Evolutionary conservation across 495 filamentous ascomycete species (phyloP).

Genomic region (Tuber aestivum): DNA sequence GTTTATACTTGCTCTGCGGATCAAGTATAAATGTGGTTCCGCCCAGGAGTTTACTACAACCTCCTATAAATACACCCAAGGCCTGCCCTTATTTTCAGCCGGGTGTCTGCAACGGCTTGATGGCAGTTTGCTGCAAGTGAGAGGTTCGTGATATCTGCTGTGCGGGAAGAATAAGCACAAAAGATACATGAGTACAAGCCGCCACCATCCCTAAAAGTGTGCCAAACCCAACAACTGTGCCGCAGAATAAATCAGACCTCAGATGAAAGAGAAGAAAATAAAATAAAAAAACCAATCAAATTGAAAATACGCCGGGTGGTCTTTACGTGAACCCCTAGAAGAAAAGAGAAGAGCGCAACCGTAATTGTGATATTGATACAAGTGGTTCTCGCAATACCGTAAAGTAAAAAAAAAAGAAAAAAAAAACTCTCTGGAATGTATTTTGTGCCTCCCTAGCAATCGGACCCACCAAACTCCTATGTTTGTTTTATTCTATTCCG

Average conservation of each 20-base stretch:
- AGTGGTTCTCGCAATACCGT: background rate
- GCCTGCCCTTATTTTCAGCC: background rate
- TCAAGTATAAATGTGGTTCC: background rate
- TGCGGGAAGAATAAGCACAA: background rate
- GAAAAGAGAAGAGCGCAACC: background rate
- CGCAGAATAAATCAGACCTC: background rate
- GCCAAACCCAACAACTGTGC: background rate
- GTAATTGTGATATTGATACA: slow-evolving; percentile 1
- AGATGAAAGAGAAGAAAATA: background rate
- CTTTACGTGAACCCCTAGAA: background rate
- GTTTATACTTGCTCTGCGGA: background rate
- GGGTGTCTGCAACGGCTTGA: no score
- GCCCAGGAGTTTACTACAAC: background rate
- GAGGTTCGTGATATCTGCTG: background rate
- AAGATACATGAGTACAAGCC: background rate
- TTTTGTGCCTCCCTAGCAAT: background rate
- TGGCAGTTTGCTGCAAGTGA: background rate
- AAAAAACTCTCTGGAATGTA: background rate
- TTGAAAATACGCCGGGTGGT: background rate
- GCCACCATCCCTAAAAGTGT: slow-evolving; percentile 1
- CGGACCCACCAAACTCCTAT: background rate
- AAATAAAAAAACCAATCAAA: background rate
- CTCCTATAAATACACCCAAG: background rate
- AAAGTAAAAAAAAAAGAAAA: background rate
- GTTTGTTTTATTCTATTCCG: slow-evolving; percentile 19